These are phyloP conservation scores for Claviceps cyperi DNA, from an alignment of 2,329 filamentous ascomycete species.

Conservation along the genomic window DNA sequence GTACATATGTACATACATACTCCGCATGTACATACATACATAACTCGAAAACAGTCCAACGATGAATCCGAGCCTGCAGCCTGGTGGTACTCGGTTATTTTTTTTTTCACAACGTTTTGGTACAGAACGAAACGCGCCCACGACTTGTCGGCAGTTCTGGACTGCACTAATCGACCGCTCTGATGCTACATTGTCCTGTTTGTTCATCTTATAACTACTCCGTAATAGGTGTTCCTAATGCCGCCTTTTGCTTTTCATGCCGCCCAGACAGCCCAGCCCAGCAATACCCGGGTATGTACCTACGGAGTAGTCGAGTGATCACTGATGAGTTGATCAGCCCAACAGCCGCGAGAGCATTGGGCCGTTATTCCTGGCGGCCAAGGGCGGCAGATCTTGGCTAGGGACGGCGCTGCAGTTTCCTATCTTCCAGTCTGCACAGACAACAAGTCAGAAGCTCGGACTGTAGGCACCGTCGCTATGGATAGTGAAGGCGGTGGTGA, in stretches of 20 bases:
- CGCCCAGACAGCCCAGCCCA: background rate
- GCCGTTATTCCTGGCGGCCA: background rate
- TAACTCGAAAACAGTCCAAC: background rate
- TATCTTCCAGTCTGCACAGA: background rate
- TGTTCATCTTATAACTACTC: background rate
- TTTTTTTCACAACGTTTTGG: background rate
- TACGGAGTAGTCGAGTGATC: background rate
- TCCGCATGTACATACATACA: background rate
- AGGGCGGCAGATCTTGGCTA: background rate
- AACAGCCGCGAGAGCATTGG: background rate
- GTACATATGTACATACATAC: no score
- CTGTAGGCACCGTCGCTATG: background rate
- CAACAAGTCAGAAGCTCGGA: background rate
- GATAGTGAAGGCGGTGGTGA: background rate
- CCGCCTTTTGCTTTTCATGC: background rate
- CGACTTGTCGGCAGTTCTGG: background rate
- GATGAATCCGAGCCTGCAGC: no score
- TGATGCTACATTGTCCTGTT: background rate
- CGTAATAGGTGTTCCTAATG: background rate
- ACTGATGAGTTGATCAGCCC: background rate
- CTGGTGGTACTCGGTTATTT: no score
- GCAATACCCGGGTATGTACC: no score
- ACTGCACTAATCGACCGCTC: background rate
- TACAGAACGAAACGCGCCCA: background rate
- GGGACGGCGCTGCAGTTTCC: background rate